A percentile compares a stretch with the other conserved stretches of the same genome.
Conservation (phyloP, 2,329 filamentous ascomycete species). For the Volutella citrinella region DNA sequence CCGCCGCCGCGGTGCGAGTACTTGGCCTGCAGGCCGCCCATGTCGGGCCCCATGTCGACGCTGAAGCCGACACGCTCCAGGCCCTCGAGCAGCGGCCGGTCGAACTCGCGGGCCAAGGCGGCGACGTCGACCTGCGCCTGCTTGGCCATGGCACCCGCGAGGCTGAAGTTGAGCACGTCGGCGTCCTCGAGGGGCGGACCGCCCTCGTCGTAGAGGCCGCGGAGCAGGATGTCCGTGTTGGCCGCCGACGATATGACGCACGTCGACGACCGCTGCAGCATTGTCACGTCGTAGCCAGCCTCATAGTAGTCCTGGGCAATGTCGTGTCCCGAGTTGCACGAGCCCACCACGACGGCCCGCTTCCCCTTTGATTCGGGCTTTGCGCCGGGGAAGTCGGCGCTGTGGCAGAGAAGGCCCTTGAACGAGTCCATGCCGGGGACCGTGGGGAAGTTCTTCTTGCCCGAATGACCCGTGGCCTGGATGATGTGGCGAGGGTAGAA, state of each 20-base stretch:
- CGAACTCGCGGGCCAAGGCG: constrained; percentile 29
- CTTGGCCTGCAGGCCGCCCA: constrained; percentile 56
- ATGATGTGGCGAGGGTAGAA: constrained; percentile 62
- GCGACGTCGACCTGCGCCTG: constrained; percentile 48
- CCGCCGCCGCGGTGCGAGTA: constrained; percentile 66
- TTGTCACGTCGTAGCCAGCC: constrained; percentile 64
- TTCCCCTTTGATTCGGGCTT: constrained; percentile 45
- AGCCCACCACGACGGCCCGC: constrained; percentile 64
- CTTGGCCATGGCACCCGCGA: constrained; percentile 60
- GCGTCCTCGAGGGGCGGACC: constrained; percentile 63
- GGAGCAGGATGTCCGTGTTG: constrained; percentile 50
- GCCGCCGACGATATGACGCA: constrained; percentile 58
- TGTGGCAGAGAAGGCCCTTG: constrained; percentile 61
- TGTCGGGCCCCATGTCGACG: constrained; percentile 55
- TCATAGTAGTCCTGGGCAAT: constrained; percentile 67
- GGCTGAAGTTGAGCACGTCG: constrained; percentile 57
- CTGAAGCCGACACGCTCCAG: constrained; percentile 59
- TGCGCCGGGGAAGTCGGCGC: constrained; percentile 57
- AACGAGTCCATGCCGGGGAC: constrained; percentile 58
- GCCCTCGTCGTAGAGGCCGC: constrained; percentile 46
- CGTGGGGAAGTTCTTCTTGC: constrained; percentile 58
- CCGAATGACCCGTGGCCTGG: constrained; percentile 66
- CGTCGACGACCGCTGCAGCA: constrained; percentile 66
- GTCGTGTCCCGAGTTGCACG: constrained; percentile 67
- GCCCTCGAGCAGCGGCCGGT: constrained; percentile 38